Evolutionary conservation across 1,284 basidiomycete species (phyloP).

Genomic region (Malassezia yamatoensis): DNA sequence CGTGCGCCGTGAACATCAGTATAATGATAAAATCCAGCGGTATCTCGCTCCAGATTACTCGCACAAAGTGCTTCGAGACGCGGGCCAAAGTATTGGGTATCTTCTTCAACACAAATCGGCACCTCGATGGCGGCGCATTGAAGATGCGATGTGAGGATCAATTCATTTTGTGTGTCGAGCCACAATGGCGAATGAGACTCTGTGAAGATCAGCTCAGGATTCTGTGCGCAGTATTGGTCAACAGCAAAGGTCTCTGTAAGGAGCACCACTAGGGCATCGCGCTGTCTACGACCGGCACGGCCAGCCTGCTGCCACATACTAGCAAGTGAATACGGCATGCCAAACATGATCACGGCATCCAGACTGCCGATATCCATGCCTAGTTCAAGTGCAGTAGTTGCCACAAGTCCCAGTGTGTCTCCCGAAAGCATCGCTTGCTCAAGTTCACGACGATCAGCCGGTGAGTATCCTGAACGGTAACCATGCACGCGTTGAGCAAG

Average conservation of each 20-base stretch:
- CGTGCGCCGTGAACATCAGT: constrained; percentile 67
- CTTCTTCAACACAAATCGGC: constrained; percentile 59
- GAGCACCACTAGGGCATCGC: constrained; percentile 70
- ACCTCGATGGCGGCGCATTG: constrained; percentile 82
- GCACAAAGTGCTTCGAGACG: constrained; percentile 51
- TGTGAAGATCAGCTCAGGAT: constrained; percentile 53
- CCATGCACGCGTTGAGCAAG: constrained; percentile 68
- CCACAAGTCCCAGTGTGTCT: constrained; percentile 68
- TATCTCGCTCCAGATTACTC: constrained; percentile 56
- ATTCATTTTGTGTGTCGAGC: constrained; percentile 64
- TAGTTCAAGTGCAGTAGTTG: constrained; percentile 79
- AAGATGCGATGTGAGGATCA: constrained; percentile 71
- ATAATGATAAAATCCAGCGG: constrained; percentile 65
- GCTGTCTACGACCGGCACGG: constrained; percentile 69
- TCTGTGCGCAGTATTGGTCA: constrained; percentile 66
- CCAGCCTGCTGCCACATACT: constrained; percentile 78
- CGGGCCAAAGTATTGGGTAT: constrained; percentile 63
- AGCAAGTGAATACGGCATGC: constrained; percentile 59
- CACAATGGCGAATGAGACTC: constrained; percentile 57
- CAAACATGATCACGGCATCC: constrained; percentile 79
- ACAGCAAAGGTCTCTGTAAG: constrained; percentile 64
- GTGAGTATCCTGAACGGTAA: constrained; percentile 66
- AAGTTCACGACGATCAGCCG: constrained; percentile 67
- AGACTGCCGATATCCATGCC: constrained; percentile 80
- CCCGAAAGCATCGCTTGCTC: constrained; percentile 79